Conservation (phyloP, 352 stramenopile genomes). For the Globisporangium rhizosaccharum region DNA sequence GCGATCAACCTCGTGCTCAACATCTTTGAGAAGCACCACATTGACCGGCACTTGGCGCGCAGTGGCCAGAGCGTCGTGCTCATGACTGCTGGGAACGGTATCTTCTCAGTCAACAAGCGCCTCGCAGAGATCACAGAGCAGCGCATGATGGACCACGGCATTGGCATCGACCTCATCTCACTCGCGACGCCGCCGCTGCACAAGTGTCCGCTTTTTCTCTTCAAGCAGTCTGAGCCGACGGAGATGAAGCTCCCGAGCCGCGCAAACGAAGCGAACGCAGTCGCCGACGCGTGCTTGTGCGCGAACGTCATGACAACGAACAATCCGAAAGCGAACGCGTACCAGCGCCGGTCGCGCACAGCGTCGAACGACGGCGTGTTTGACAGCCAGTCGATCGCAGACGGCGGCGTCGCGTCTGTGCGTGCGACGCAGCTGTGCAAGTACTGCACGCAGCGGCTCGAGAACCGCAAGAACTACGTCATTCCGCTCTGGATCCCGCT, state of each 20-base stretch:
- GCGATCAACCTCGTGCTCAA: slow-evolving; percentile 98
- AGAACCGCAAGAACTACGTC: slow-evolving; percentile 64
- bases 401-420: slow-evolving; percentile 32
- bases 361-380: slow-evolving; percentile 35
- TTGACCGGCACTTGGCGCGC: slow-evolving; percentile 94
- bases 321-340: slow-evolving; percentile 18
- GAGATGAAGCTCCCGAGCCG: slow-evolving; percentile 52
- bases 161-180: slow-evolving; percentile 98
- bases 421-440: slow-evolving; percentile 50
- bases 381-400: slow-evolving; percentile 31
- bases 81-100: slow-evolving; percentile 92
- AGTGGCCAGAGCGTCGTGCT: slow-evolving; percentile 97
- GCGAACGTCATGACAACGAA: slow-evolving; percentile 13
- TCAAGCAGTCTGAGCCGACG: slow-evolving; percentile 75
- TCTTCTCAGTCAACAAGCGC: slow-evolving; percentile 95
- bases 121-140: slow-evolving; percentile 97
- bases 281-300: slow-evolving; percentile 41
- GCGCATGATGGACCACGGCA: slow-evolving; percentile 99
- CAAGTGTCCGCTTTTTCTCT: slow-evolving; percentile 97
- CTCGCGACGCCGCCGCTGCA: slow-evolving; percentile 93
- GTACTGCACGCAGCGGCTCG: slow-evolving; percentile 52
- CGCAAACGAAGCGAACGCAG: slow-evolving; percentile 26
- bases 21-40: slow-evolving; percentile 98
- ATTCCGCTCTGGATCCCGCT: slow-evolving; percentile 77
- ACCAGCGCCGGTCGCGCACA: slow-evolving; percentile 35